Conservation (phyloP, 2,329 filamentous ascomycete genomes). For the Penicillium expansum region DNA sequence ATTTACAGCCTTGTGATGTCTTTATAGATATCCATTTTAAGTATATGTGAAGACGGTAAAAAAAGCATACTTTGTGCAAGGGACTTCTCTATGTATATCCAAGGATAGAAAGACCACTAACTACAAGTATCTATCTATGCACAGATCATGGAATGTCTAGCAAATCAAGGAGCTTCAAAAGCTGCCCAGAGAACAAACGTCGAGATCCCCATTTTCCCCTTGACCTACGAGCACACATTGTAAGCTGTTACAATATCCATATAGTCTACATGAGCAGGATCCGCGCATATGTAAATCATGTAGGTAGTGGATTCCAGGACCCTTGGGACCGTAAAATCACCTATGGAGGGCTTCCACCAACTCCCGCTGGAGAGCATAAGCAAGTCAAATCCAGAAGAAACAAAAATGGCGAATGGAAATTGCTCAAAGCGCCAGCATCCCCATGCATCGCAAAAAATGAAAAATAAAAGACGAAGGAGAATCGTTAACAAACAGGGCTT, state of each 20-base stretch:
- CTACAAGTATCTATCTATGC: too few relatives aligned
- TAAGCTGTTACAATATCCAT: background rate
- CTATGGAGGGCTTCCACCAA: constrained; percentile 29
- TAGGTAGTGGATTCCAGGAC: constrained; percentile 10
- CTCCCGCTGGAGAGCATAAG: constrained; percentile 33
- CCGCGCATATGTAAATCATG: background rate
- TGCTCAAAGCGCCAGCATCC: constrained; percentile 28
- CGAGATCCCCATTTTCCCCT: background rate
- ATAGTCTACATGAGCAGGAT: background rate
- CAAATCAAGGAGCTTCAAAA: background rate
- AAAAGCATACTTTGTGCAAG: too few relatives aligned
- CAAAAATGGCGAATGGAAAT: constrained; percentile 18
- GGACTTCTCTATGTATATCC: too few relatives aligned
- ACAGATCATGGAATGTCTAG: background rate
- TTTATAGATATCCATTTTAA: too few relatives aligned
- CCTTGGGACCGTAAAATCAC: background rate
- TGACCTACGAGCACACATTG: background rate
- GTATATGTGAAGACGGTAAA: too few relatives aligned
- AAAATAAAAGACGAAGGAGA: constrained; percentile 16
- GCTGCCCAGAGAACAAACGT: background rate
- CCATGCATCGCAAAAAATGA: constrained; percentile 31
- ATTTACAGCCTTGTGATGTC: too few relatives aligned
- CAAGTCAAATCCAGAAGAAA: constrained; percentile 12
- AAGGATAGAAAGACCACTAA: too few relatives aligned
- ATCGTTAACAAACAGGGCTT: constrained; percentile 26